Conservation (phyloP, 2,329 filamentous ascomycete species). For the Leptoxyphium fumago region DNA sequence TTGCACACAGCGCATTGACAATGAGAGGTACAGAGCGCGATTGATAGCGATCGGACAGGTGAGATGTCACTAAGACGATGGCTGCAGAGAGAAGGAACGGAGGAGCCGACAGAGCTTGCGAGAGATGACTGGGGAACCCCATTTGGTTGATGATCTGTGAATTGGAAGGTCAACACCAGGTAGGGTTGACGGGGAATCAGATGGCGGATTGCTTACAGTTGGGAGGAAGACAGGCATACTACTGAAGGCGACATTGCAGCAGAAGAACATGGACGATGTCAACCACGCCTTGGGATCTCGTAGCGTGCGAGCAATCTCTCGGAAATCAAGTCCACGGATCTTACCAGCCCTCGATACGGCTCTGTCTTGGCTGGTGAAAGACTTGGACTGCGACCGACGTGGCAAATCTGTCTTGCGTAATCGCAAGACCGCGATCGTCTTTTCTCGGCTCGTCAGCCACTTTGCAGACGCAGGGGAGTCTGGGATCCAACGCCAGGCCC, state of each 20-base stretch:
- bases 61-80: slow-evolving; percentile 56
- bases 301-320: slow-evolving; percentile 45
- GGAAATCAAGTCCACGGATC: slow-evolving; percentile 23
- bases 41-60: slow-evolving; percentile 51
- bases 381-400: slow-evolving; percentile 6
- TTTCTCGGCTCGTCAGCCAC: slow-evolving; percentile 29
- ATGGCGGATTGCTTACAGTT: slow-evolving; percentile 25
- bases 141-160: slow-evolving; percentile 30
- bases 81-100: slow-evolving; percentile 67
- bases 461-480: slow-evolving; percentile 46
- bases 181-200: too few species aligned
- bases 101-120: slow-evolving; percentile 68
- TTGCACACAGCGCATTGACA: slow-evolving; percentile 52
- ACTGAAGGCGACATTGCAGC: slow-evolving; percentile 75
- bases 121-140: slow-evolving; percentile 52
- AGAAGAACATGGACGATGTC: slow-evolving; percentile 70
- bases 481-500: slow-evolving; percentile 62
- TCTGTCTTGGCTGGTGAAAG: slow-evolving; percentile 16
- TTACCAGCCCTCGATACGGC: background rate
- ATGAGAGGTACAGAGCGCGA: slow-evolving; percentile 53
- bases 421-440: slow-evolving; percentile 55
- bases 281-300: slow-evolving; percentile 57
- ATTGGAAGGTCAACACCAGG: background rate
- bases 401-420: slow-evolving; percentile 38
- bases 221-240: slow-evolving; percentile 80